Evolutionary conservation across 228 moss, liverwort and hornwort species (phyloP), one percentile per base, ranked within the genome.

Genomic region (Sphagnum fallax): DNA sequence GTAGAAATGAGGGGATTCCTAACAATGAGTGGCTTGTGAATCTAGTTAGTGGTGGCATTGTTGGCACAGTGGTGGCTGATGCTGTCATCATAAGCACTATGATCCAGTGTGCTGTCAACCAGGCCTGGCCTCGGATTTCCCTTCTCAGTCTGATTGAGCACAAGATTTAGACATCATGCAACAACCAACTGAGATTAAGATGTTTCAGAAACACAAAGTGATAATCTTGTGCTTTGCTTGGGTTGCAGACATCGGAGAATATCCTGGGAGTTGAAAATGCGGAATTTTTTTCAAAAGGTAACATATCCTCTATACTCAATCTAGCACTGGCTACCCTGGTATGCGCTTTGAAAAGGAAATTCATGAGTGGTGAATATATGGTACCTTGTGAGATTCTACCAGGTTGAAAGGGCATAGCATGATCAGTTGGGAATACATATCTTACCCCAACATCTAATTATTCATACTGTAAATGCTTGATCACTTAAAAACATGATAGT

Each of bases 91-190:
- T 81, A 61, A 79, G 81, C 64, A 76, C 81, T 13, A 85, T 85
- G 85, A 85, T 85, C 14, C 85, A 81, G 69, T 85, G 85, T 71
- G 81, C 81, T n/a, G 85, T 48, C 85, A 85, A 67, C 85, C 85
- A 49, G 85, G 85, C 15, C 85, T 85, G 70, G 85, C 85, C 63
- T 81, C 81, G 79, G 85, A 81, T 67, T 67, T 63, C 8, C 4
- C 10, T 50, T 62, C 32, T 16, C 18, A 10, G 59, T 62, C 18
- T 48, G 10, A 60, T 60, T 10, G 5, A 15, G 32, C 53, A 32
- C 8, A 16, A 52, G 11, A 5, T 51, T 52, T 68, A 4, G 5
- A 50, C 15, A 10, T 48, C 2, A 32, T 32, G 32, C 32, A 32
- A 32, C 32, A 32, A 32, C 32, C 32, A 32, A 32, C 32, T 32